Base-by-base conservation (phyloP, 257 asterid species). In the Nicotiana obtusifolia region DNA sequence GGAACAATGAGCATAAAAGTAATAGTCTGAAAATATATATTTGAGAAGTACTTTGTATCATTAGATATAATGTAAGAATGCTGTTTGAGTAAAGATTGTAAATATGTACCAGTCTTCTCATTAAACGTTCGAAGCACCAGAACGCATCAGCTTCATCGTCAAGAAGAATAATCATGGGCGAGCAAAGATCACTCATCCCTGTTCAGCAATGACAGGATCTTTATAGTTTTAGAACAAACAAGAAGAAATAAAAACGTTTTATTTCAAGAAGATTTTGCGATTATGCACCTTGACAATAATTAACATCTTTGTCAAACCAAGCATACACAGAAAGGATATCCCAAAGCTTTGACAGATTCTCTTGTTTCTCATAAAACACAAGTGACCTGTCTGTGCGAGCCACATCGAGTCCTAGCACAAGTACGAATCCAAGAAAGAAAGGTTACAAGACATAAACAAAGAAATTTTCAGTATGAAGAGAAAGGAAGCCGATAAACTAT, bases 131-230 rank as follows among this genome's bases (percentile, higher is more conserved):
- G 80, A 95, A 95, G 92, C 98, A 94, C 99, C 99, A 95, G 87
- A 91, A 95, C 9, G 99, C 92, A 87, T 95, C 99, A 7, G 97
- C 99, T 88, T 95, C 98, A 85, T 93, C 89, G 28, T 91, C 97
- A 37, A 94, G 97, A 82, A 95, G 97, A 54, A 95, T 91, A 80
- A 95, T 92, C 97, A 95, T 94, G 30, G 98, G 98, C 68, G 99
- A 95, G 93, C 97, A 92, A 82, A 95, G 93, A 89, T 95, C 99
- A 82, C 99, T 94, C 98, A 95, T 95, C 77, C 98, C 98, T 95
- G 92, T 85, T 62, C 89, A 87, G 81, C 83, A 86, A 75, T 75
- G 73, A 57, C 73, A 65, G 49, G 26, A 82, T 78, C 14, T 77
- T 86, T 41, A 81, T 52, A 84, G 37, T 20, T 71, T 47, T 13